Conservation (phyloP, 106 monocot genomes). For the Triglochin maritima region DNA sequence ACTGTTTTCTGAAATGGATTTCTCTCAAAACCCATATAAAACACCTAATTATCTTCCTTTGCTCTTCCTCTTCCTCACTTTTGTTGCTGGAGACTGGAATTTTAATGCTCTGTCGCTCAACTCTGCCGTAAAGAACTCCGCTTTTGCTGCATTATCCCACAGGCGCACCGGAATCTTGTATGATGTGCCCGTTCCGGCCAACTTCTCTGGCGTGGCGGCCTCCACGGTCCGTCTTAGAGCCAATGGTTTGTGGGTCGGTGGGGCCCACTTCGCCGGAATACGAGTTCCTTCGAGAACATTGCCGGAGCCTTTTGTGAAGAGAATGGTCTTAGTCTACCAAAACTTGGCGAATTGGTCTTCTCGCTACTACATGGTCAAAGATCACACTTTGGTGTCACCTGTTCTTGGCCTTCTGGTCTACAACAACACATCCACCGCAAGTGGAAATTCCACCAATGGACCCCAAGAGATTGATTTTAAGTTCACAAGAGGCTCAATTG, state of each 20-base stretch:
- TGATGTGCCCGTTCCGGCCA: conserved; percentile 18
- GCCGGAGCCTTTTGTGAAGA: conserved; percentile 5
- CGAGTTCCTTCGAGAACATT: conserved; percentile 13
- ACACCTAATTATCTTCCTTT: too few relatives aligned
- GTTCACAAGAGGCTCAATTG: conserved; percentile 33
- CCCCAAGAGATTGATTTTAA: conserved; percentile 40
- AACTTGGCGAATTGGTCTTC: conserved; percentile 73
- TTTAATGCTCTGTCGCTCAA: neutral
- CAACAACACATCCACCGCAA: neutral
- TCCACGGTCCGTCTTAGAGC: conserved; percentile 14
- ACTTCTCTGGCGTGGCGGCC: conserved; percentile 19
- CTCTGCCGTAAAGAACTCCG: conserved; percentile 8
- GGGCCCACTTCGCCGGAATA: conserved; percentile 3
- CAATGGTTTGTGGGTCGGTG: conserved; percentile 11
- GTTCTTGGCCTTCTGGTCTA: conserved; percentile 57
- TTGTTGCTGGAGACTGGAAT: neutral
- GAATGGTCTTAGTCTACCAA: conserved; percentile 54
- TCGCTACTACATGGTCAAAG: conserved; percentile 48
- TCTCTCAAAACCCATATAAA: too few relatives aligned
- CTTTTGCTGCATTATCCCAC: neutral
- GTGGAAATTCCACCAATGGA: conserved; percentile 31
- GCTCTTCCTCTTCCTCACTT: neutral
- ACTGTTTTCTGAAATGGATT: too few relatives aligned
- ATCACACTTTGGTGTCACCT: conserved; percentile 51
- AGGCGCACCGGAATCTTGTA: conserved; percentile 10